Base-by-base conservation (phyloP, 345 rosid species). In the Capsella bursapastoris region DNA sequence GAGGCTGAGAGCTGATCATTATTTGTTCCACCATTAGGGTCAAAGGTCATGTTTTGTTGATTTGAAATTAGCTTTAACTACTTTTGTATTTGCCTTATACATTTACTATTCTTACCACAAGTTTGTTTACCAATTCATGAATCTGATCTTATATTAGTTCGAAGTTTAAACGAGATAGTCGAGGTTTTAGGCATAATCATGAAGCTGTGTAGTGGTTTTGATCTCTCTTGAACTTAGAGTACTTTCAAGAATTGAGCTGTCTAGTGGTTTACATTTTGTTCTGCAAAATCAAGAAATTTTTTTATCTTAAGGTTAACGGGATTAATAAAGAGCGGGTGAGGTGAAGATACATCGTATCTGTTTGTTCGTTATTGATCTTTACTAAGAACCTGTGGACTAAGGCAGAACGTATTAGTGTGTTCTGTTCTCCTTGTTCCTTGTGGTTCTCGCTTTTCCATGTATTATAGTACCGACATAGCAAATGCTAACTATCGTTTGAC, bases 11-110 rank as follows among this genome's bases (percentile, higher is more conserved):
- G 22, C 22, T 47, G 22, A 47, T 47, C 22, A 47, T 13, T 5
- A 57, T 58, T 32, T 50, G 47, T 66, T 66, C 4, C 15, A 66
- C 6, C 15, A 15, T 65, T 7, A 49, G 34, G 16, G 12, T 50
- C 34, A 49, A 50, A 65, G 22, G 14, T 16, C 28, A 38, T 55
- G 61, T 67, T 52, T 67, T 7, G 25, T 51, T 51, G 37, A 37
- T 52, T 25, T 22, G 1, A 22, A 1, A 22, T 22, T 22, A 22
- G n/a, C n/a, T n/a, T n/a, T n/a, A n/a, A n/a, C n/a, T n/a, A n/a
- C n/a, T n/a, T n/a, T n/a, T n/a, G n/a, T n/a, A n/a, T n/a, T n/a
- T n/a, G n/a, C n/a, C n/a, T n/a, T 22, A 22, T 22, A 22, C 25
- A 22, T 22, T 22, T 22, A 22, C 25, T 22, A 22, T 0, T 22